Conservation (phyloP, 352 stramenopile species). For the Pythium myriotylum region DNA sequence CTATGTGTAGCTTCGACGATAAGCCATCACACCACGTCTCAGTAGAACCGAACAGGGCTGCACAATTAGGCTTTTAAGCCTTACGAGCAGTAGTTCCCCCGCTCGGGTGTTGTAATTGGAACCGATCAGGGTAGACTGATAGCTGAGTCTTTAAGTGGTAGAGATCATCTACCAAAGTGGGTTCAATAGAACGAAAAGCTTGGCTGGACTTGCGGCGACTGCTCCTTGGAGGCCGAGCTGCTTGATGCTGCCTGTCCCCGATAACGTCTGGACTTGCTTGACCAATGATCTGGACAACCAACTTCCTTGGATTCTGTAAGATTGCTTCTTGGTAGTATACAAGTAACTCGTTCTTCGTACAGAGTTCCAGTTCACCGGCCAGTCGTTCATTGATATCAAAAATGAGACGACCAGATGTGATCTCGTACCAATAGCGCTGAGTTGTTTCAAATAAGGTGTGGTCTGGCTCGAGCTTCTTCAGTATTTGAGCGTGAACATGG, state of each 20-base stretch:
- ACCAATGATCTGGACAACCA: constrained; percentile 67
- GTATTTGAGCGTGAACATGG: constrained; percentile 76
- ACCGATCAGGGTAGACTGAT: constrained; percentile 44
- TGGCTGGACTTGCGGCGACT: constrained; percentile 24
- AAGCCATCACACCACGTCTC: too few species aligned
- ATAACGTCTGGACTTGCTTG: constrained; percentile 33
- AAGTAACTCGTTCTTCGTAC: constrained; percentile 69
- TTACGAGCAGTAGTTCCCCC: background rate
- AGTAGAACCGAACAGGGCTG: too few species aligned
- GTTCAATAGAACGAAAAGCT: constrained; percentile 10
- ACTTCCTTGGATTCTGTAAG: constrained; percentile 62
- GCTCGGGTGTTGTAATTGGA: constrained; percentile 27
- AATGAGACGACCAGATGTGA: constrained; percentile 63
- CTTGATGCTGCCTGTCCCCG: constrained; percentile 26
- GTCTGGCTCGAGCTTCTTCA: constrained; percentile 81
- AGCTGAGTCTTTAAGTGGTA: constrained; percentile 69
- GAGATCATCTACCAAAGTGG: constrained; percentile 40
- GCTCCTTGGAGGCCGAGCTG: constrained; percentile 29
- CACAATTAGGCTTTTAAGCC: constrained; percentile 9
- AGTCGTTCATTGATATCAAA: constrained; percentile 79
- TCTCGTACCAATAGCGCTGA: constrained; percentile 82
- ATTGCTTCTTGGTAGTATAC: constrained; percentile 68
- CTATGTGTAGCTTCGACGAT: constrained; percentile 72
- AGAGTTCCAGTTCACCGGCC: constrained; percentile 66
- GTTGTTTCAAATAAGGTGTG: constrained; percentile 80